Conservation (phyloP, 2,329 filamentous ascomycete genomes). For the Fusarium devonianum region DNA sequence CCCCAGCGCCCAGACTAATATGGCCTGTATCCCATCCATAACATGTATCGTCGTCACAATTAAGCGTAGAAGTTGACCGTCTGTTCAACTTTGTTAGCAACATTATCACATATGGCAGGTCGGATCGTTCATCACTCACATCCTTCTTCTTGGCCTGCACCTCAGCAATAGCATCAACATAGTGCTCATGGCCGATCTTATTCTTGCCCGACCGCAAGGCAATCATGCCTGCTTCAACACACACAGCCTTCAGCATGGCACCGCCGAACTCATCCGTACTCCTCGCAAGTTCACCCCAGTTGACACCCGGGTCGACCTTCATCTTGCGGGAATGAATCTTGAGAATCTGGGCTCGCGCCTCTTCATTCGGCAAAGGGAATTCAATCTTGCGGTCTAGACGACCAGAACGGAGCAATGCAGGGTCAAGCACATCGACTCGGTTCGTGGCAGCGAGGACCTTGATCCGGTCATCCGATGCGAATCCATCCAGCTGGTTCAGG, state of each 20-base stretch:
- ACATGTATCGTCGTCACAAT: slow-evolving; percentile 26
- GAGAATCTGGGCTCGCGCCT: slow-evolving; percentile 94
- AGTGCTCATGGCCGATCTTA: slow-evolving; percentile 98
- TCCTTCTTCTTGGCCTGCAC: slow-evolving; percentile 98
- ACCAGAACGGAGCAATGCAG: slow-evolving; percentile 87
- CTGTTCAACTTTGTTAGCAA: slow-evolving; percentile 44
- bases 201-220: slow-evolving; percentile 91
- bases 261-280: slow-evolving; percentile 99
- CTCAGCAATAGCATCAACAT: slow-evolving; percentile 97
- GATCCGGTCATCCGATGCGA: slow-evolving; percentile 95
- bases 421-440: slow-evolving; percentile 91
- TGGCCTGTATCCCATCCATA: slow-evolving; percentile 21
- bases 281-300: slow-evolving; percentile 94
- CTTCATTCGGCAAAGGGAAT: slow-evolving; percentile 97
- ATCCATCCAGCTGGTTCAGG: slow-evolving; percentile 97
- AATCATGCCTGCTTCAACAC: slow-evolving; percentile 99
- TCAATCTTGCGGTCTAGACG: slow-evolving; percentile 97
- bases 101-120: not conserved
- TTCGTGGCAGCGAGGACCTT: slow-evolving; percentile 96
- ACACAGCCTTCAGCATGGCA: slow-evolving; percentile 97
- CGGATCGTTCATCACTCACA: slow-evolving; percentile 52
- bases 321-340: slow-evolving; percentile 99
- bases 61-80: slow-evolving; percentile 66
- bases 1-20: slow-evolving; percentile 23
- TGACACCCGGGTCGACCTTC: slow-evolving; percentile 91